phyloP scores from a whole-genome alignment of 495 filamentous ascomycete genomes.

The Penicillium lagena region DNA sequence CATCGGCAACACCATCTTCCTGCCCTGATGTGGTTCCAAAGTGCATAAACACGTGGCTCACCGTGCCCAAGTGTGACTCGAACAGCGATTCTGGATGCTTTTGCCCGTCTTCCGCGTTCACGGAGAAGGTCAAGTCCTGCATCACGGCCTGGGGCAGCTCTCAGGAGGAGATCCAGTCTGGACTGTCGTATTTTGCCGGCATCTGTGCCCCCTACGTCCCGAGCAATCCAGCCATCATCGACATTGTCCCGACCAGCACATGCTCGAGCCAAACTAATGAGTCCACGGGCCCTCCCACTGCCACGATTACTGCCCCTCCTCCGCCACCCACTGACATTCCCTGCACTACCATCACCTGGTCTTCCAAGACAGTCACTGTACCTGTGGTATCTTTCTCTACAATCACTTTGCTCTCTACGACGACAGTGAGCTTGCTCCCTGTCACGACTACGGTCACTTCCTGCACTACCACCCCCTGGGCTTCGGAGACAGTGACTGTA shows the following conservation, averaged over 20 bases:
- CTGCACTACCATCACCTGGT: constrained; percentile 56
- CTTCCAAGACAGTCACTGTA: constrained; percentile 58
- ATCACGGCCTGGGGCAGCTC: constrained; percentile 67
- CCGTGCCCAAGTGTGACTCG: constrained; percentile 65
- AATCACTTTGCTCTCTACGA: constrained; percentile 25
- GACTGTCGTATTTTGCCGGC: constrained; percentile 79
- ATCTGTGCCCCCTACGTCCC: constrained; percentile 74
- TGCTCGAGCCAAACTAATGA: too few species aligned
- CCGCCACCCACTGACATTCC: constrained; percentile 23
- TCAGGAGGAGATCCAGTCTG: constrained; percentile 54
- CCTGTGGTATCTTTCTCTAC: constrained; percentile 69
- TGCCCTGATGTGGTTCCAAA: constrained; percentile 75
- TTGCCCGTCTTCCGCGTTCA: constrained; percentile 73
- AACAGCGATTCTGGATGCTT: constrained; percentile 83
- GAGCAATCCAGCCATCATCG: constrained; percentile 76
- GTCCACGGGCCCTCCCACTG: too few species aligned
- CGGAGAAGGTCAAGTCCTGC: constrained; percentile 73
- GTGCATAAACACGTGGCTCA: constrained; percentile 91
- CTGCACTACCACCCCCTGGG: too few species aligned
- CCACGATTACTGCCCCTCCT: constrained; percentile 16
- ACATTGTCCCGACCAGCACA: constrained; percentile 53
- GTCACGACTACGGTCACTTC: background rate
- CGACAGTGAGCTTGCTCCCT: constrained; percentile 14
- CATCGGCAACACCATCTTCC: constrained; percentile 2
- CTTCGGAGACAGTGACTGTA: too few species aligned